Evolutionary conservation across 1,139 yeast species (phyloP).

Genomic region (Debaryomyces coudertii): DNA sequence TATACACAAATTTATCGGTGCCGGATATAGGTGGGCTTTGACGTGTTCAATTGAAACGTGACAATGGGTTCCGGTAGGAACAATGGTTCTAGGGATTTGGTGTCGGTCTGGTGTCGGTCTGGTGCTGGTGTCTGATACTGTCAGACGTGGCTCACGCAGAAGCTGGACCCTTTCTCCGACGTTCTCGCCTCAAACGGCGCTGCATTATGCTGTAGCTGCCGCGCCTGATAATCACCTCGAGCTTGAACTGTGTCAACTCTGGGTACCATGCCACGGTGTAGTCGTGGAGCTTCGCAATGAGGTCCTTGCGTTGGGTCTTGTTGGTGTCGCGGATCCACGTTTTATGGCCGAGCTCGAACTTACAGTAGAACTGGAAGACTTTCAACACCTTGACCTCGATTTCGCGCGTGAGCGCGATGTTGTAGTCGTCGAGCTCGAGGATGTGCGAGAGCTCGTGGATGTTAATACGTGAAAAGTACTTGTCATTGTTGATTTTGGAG

Average conservation of each 20-base stretch:
- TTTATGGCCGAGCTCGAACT: constrained; percentile 70
- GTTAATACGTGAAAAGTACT: constrained; percentile 34
- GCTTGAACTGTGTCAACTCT: constrained; percentile 48
- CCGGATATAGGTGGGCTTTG: neutral
- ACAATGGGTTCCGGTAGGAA: too few species aligned
- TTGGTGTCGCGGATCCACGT: constrained; percentile 84
- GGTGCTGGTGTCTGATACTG: neutral
- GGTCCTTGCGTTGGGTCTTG: constrained; percentile 48
- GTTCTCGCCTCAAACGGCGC: constrained; percentile 68
- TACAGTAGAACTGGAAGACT: constrained; percentile 57
- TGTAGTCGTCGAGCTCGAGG: constrained; percentile 27
- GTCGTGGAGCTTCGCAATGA: constrained; percentile 52
- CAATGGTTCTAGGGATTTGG: too few species aligned
- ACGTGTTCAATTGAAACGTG: too few species aligned
- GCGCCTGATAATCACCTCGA: constrained; percentile 73
- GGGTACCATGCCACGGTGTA: constrained; percentile 55
- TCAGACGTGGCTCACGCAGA: neutral
- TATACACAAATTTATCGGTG: neutral
- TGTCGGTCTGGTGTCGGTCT: neutral
- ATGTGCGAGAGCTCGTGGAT: constrained; percentile 30
- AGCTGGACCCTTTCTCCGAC: constrained; percentile 35
- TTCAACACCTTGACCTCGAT: constrained; percentile 61
- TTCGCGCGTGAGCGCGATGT: constrained; percentile 30
- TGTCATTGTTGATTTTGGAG: constrained; percentile 16
- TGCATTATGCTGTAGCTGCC: constrained; percentile 85